Evolutionary conservation across 495 filamentous ascomycete genomes (phyloP).

Genomic region (Penicillium goetzii): DNA sequence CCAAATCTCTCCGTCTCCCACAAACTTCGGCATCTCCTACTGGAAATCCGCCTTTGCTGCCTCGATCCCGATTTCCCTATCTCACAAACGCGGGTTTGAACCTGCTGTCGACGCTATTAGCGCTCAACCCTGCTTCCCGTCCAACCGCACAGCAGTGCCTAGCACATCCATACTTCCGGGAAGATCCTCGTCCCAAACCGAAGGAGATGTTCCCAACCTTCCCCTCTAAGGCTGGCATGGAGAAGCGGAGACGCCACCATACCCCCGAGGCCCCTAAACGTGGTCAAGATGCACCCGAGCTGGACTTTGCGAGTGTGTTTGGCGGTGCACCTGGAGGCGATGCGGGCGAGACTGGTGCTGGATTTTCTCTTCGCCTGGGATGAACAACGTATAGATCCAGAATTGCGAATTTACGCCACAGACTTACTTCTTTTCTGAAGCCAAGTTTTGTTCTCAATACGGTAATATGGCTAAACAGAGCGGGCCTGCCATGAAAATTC

Average conservation of each 20-base stretch:
- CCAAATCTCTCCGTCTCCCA: conserved; percentile 81
- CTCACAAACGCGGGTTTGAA: conserved; percentile 74
- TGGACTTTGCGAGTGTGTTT: conserved; percentile 75
- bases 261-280: conserved; percentile 88
- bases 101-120: conserved; percentile 70
- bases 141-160: conserved; percentile 74
- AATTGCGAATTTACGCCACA: background rate
- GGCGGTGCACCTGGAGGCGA: conserved; percentile 74
- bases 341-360: conserved; percentile 75
- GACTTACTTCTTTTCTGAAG: background rate
- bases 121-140: conserved; percentile 72
- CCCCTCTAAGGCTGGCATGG: conserved; percentile 91
- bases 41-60: conserved; percentile 38
- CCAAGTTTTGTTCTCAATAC: background rate
- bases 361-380: conserved; percentile 78
- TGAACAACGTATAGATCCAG: conserved; percentile 18
- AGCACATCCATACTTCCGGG: conserved; percentile 80
- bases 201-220: conserved; percentile 90
- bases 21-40: conserved; percentile 34
- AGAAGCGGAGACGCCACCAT: conserved; percentile 70
- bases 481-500: background rate
- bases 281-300: conserved; percentile 67
- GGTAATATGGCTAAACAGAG: background rate
- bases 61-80: conserved; percentile 76
- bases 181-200: conserved; percentile 85